A percentile compares a stretch with the other conserved stretches of the same genome.
Conservation (phyloP, 1,284 basidiomycete genomes). For the Spongiforma sp. region DNA sequence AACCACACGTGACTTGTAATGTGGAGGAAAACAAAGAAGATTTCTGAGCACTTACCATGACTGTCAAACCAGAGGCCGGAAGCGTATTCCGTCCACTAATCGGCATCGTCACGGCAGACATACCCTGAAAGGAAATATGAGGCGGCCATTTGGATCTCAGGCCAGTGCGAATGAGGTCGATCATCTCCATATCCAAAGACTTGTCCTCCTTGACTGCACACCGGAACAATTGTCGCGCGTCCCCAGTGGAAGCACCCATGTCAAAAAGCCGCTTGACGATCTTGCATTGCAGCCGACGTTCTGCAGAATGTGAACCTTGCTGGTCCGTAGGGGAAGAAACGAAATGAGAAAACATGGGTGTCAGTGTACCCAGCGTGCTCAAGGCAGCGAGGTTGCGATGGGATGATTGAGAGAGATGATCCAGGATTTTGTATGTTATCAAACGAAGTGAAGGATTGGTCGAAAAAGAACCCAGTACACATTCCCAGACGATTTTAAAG, state of each 20-base stretch:
- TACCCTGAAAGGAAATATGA: conserved; percentile 69
- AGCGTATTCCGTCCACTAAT: conserved; percentile 53
- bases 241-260: conserved; percentile 67
- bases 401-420: conserved; percentile 58
- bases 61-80: conserved; percentile 66
- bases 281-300: conserved; percentile 62
- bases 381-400: conserved; percentile 74
- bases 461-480: conserved; percentile 39
- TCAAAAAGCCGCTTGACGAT: conserved; percentile 68
- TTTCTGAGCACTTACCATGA: conserved; percentile 58
- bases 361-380: conserved; percentile 58
- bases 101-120: conserved; percentile 52
- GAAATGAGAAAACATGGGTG: conserved; percentile 52
- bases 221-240: conserved; percentile 65
- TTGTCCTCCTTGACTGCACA: conserved; percentile 53
- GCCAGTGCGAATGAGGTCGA: conserved; percentile 69
- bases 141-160: conserved; percentile 76
- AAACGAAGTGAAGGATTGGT: conserved; percentile 47
- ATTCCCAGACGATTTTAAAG: conserved; percentile 58
- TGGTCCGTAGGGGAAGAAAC: conserved; percentile 21
- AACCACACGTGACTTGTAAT: neutral
- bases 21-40: neutral
- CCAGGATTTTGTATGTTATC: conserved; percentile 62
- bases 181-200: conserved; percentile 61
- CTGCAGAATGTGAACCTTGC: conserved; percentile 24